Evolutionary conservation across 2,329 filamentous ascomycete species (phyloP), one percentile per base, ranked within the genome.

Genomic region (Periconia digitata): DNA sequence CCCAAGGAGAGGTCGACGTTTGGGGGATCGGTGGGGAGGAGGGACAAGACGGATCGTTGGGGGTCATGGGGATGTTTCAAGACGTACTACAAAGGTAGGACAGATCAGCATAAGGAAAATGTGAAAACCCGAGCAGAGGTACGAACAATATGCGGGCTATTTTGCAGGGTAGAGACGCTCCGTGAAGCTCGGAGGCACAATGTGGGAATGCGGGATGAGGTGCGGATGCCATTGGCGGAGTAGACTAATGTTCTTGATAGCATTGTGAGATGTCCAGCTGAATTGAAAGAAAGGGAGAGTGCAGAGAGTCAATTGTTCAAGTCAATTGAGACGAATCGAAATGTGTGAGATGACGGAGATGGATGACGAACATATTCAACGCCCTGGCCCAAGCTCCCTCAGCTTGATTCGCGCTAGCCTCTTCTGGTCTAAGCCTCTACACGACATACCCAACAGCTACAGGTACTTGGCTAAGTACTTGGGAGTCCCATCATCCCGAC

Each of bases 1-100:
- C 82, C 83, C 46, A 85, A 76, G 17, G 81, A 76, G 40, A 85
- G 73, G 15, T 77, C 70, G 6, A 72, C 64, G 17, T 73, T 81
- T 8, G 81, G 77, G 1, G 83, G 82, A 6, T 73, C 66, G 4
- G 78, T 79, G 3, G 81, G 73, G 10, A 85, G 73, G 43, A 84
- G 74, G n/a, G 82, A 79, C 18, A 85, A 74, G 48, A 83, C 65
- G 46, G 78, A 73, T 32, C 63, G 69, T 53, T 55, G 62, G 41
- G 61, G 63, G 47, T 71, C 64, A 51, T 55, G 52, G n/a, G 74
- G 69, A 50, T 76, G 70, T 21, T 73, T 69, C 61, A 80, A 79
- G 16, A 79, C 70, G 58, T 81, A 82, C 77, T 80, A 50, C 3
- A 27, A 17, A 7, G 24, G 6, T 27, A 13, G 3, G 23, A 58